Conservation (phyloP, 1,284 basidiomycete species). For the Peniophora sp. region DNA sequence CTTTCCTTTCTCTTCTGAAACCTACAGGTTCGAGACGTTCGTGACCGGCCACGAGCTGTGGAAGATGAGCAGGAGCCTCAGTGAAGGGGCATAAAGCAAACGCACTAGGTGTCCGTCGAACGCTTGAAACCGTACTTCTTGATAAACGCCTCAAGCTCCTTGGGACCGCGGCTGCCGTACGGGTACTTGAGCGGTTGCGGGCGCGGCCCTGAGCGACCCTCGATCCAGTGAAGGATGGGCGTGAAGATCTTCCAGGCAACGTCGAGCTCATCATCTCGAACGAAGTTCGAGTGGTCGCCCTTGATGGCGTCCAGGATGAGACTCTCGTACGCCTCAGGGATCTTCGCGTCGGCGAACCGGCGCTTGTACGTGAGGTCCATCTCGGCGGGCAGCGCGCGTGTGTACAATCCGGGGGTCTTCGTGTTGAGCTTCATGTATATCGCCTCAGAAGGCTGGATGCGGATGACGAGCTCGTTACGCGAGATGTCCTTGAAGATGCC, state of each 20-base stretch:
- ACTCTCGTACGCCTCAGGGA: slow-evolving; percentile 92
- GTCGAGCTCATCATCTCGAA: slow-evolving; percentile 91
- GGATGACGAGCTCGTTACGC: slow-evolving; percentile 91
- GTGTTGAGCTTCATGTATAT: slow-evolving; percentile 94
- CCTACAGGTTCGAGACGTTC: slow-evolving; percentile 18
- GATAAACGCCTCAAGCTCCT: slow-evolving; percentile 73
- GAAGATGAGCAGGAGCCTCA: not conserved
- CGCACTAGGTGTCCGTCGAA: slow-evolving; percentile 64
- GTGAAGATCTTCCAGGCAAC: slow-evolving; percentile 98
- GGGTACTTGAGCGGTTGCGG: slow-evolving; percentile 76
- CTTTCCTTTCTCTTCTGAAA: too few relatives aligned
- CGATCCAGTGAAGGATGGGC: slow-evolving; percentile 92
- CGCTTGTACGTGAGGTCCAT: slow-evolving; percentile 97
- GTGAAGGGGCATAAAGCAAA: slow-evolving; percentile 13
- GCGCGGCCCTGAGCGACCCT: slow-evolving; percentile 53
- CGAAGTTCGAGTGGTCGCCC: slow-evolving; percentile 89
- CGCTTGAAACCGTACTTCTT: slow-evolving; percentile 75
- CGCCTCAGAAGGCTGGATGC: slow-evolving; percentile 92
- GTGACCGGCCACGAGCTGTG: slow-evolving; percentile 25
- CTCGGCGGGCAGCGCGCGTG: slow-evolving; percentile 86
- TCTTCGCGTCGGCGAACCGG: slow-evolving; percentile 81
- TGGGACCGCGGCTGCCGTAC: slow-evolving; percentile 92
- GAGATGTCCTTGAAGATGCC: slow-evolving; percentile 95
- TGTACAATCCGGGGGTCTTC: slow-evolving; percentile 86
- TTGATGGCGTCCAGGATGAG: slow-evolving; percentile 87